Conservation (phyloP, 176 grass and related monocot genomes). For the Miscanthus lutarioriparius region DNA sequence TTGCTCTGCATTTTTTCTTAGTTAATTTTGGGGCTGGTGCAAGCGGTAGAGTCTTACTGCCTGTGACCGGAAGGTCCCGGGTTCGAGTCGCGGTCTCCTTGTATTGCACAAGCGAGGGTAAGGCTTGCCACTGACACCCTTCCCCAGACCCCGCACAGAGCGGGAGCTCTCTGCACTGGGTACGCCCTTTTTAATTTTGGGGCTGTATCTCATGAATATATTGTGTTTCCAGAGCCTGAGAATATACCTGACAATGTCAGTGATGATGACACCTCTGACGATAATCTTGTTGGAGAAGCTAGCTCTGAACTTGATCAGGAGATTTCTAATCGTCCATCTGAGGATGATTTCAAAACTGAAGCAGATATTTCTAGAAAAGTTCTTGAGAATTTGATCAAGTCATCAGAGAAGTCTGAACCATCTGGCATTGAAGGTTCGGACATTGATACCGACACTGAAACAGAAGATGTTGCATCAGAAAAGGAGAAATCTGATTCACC, state of each 20-base stretch:
- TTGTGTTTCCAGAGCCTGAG: constrained; percentile 48
- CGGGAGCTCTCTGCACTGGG: too few relatives aligned
- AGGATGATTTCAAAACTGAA: constrained; percentile 68
- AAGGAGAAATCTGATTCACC: constrained; percentile 47
- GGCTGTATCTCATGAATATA: constrained; percentile 16
- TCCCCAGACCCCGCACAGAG: too few relatives aligned
- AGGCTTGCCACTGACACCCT: too few relatives aligned
- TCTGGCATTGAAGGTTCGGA: constrained; percentile 33
- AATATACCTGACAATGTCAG: constrained; percentile 46
- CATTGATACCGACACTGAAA: constrained; percentile 49
- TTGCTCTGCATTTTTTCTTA: background rate
- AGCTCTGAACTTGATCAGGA: constrained; percentile 45
- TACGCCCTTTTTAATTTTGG: too few relatives aligned
- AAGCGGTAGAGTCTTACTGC: too few relatives aligned
- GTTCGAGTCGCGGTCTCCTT: too few relatives aligned
- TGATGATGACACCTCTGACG: constrained; percentile 54
- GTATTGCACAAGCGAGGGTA: too few relatives aligned
- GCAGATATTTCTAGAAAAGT: constrained; percentile 79
- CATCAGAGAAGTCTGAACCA: constrained; percentile 58
- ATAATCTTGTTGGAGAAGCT: constrained; percentile 52
- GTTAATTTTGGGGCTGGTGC: too few relatives aligned
- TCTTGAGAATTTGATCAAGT: constrained; percentile 80
- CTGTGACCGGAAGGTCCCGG: too few relatives aligned
- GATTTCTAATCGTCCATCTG: constrained; percentile 36
- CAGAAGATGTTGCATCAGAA: constrained; percentile 24